Evolutionary conservation across 768 basidiomycete genomes (phyloP).

Genomic region (Psilocybe tampanensis): DNA sequence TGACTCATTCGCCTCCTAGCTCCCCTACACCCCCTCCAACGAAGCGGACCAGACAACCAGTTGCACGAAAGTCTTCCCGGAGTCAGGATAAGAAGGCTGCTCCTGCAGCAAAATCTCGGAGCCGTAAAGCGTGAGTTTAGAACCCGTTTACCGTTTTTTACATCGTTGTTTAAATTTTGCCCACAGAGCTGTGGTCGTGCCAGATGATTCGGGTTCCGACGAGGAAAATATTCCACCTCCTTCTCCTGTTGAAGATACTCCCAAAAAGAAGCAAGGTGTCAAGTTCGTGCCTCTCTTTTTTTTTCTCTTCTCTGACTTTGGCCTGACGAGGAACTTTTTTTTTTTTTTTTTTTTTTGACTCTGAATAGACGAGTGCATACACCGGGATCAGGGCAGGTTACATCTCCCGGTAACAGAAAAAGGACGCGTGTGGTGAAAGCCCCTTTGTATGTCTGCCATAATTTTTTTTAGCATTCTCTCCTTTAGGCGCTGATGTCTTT

Average conservation of each 20-base stretch:
- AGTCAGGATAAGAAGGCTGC: slow-evolving; percentile 9
- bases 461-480: not conserved
- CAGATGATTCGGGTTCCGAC: slow-evolving; percentile 16
- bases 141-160: not conserved
- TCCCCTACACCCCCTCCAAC: slow-evolving; percentile 28
- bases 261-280: slow-evolving; percentile 31
- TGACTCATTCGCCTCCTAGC: slow-evolving; percentile 13
- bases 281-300: slow-evolving; percentile 27
- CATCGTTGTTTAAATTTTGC: not conserved
- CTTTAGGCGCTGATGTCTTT: not conserved
- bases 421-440: slow-evolving; percentile 25
- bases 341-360: not conserved
- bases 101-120: not conserved
- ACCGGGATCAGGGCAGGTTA: slow-evolving; percentile 23
- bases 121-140: slow-evolving; percentile 12
- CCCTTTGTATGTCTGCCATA: slow-evolving; percentile 24
- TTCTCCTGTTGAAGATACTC: slow-evolving; percentile 21
- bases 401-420: slow-evolving; percentile 30
- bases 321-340: not conserved
- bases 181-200: slow-evolving; percentile 4
- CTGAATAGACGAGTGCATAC: slow-evolving; percentile 26
- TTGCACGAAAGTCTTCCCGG: slow-evolving; percentile 8
- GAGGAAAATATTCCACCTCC: slow-evolving; percentile 24
- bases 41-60: slow-evolving; percentile 14
- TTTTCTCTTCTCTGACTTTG: not conserved